phyloP scores from a whole-genome alignment of 345 rosid species.

The Adansonia digitata region DNA sequence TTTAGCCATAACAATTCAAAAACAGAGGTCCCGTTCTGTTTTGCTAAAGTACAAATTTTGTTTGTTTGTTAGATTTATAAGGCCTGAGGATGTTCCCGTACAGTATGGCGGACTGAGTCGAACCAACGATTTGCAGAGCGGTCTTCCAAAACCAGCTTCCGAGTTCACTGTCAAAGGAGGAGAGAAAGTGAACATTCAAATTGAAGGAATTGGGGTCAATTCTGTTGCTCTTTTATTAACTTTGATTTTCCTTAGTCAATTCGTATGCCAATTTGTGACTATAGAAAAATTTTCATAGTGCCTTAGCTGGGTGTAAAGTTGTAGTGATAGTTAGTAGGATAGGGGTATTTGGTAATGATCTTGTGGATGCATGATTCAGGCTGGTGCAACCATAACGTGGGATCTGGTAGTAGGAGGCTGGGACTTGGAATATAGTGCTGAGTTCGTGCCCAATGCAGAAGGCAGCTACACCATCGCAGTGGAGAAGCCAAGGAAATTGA shows the following conservation, averaged over 20 bases:
- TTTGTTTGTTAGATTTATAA: constrained; percentile 50
- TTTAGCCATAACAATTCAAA: no score
- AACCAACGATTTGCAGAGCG: constrained; percentile 15
- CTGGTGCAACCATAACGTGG: constrained; percentile 86
- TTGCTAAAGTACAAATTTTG: not conserved
- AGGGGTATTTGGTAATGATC: not conserved
- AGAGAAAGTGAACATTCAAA: constrained; percentile 94
- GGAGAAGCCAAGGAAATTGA: constrained; percentile 61
- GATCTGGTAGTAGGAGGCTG: constrained; percentile 97
- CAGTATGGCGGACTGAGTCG: constrained; percentile 2
- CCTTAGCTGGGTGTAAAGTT: no score
- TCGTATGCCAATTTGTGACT: not conserved
- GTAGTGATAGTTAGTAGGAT: no score
- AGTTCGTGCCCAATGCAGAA: constrained; percentile 76
- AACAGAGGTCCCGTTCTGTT: no score
- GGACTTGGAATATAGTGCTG: constrained; percentile 96
- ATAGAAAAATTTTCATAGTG: not conserved
- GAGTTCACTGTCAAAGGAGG: constrained; percentile 2
- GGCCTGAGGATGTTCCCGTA: constrained; percentile 33
- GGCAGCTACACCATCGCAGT: constrained; percentile 80
- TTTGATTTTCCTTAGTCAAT: not conserved
- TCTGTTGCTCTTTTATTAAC: not conserved
- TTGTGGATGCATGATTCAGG: constrained; percentile 30
- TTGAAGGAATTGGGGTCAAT: constrained; percentile 86
- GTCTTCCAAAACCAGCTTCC: constrained; percentile 34